Base-by-base conservation (phyloP, 148 eudicot genomes). In the Polygonum maritimum region DNA sequence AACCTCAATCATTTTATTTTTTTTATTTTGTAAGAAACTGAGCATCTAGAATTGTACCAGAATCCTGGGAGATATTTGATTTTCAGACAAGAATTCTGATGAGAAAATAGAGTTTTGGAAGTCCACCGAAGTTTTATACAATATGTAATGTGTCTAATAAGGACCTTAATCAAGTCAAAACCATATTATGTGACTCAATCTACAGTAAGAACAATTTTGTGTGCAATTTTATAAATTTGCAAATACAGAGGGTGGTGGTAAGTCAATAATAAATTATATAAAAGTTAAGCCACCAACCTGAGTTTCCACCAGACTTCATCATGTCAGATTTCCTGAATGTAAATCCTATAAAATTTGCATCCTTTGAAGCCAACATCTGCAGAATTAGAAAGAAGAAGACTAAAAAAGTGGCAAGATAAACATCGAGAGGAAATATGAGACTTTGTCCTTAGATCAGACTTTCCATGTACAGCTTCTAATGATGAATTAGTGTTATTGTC, bases 301-400 rank as follows among this genome's bases (percentile, higher is more conserved):
- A 79, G 77, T 76, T 78, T 79, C 83, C 82, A 58, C 78, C 82
- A 81, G 92, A 80, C 75, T 89, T 84, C 40, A 82, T 57, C 74
- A 86, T 79, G 80, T 89, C 93, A 26, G 93, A 89, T 76, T 89
- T 89, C 82, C 85, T 89, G 86, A 78, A 89, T 57, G 93, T 89
- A 75, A 86, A 89, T 65, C 93, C 93, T 38, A 89, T 89, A 80
- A 89, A 89, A 77, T 89, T 89, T 74, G 91, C 45, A 81, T 89
- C 93, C 79, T 89, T 89, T 35, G 93, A 89, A 73, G 91, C 85
- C 84, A 89, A 84, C 93, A 89, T 89, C 93, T 89, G 88, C 85
- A 80, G 62, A 26, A 76, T 77, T 4, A 3, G 58, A 41, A 5
- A 35, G 14, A 75, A 18, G 18, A 72, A 19, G 13, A 15, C 19